Percentiles rank a stretch among this genome's conserved stretches.
Conservation (phyloP, 208 protist genomes). For the Sergeia podlipaevii region DNA sequence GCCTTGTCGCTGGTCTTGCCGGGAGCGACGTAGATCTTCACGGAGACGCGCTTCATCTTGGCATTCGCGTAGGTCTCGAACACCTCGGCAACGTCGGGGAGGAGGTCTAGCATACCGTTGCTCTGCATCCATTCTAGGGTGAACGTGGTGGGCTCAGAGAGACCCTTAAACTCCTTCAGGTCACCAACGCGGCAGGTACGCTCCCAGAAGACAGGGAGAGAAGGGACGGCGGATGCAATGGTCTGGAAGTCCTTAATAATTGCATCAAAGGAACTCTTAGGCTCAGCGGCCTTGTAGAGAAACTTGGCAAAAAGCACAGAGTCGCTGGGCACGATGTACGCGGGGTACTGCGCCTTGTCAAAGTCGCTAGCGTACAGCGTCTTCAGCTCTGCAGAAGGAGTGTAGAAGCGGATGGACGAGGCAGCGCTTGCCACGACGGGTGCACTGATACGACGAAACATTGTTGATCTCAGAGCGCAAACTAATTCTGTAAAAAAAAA, state of each 20-base stretch:
- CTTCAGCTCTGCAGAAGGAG: conserved; percentile 75
- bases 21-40: conserved; percentile 81
- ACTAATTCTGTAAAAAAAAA: conserved; percentile 4
- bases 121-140: conserved; percentile 91
- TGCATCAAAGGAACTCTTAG: conserved; percentile 53
- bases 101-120: conserved; percentile 84
- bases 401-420: conserved; percentile 74
- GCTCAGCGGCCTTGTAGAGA: conserved; percentile 84
- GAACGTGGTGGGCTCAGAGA: conserved; percentile 77
- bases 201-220: conserved; percentile 89
- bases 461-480: conserved; percentile 8
- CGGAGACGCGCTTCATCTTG: conserved; percentile 73
- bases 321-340: conserved; percentile 85
- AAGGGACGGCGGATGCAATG: conserved; percentile 54
- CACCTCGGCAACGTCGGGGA: conserved; percentile 75
- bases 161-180: conserved; percentile 75
- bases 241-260: conserved; percentile 79
- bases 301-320: conserved; percentile 89
- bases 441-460: conserved; percentile 78
- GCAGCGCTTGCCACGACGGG: conserved; percentile 28
- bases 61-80: conserved; percentile 89
- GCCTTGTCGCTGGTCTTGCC: conserved; percentile 50
- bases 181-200: conserved; percentile 63
- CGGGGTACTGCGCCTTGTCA: conserved; percentile 68
- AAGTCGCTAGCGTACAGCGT: conserved; percentile 90